Base-by-base conservation (phyloP, 768 basidiomycete species). In the Termitomyces sp. region DNA sequence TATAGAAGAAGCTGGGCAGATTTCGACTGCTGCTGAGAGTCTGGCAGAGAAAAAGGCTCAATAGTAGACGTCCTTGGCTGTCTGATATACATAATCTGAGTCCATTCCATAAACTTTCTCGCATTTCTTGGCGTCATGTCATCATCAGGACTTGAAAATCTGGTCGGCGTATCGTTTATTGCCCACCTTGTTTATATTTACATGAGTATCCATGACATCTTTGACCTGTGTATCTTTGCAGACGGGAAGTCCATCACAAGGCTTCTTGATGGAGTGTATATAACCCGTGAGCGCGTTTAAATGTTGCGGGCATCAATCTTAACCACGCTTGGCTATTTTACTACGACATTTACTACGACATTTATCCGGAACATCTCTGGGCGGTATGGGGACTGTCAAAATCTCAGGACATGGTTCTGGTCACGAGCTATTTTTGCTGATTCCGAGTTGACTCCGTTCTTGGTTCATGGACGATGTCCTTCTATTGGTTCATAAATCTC, bases 1-100 rank as follows among this genome's bases (percentile, higher is more conserved):
- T 75, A 68, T 77, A 80, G 72, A 73, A 67, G 61, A 71, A 61
- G 65, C 59, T 60, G 18, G 50, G 2, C 46, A 48, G 52, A 46
- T 57, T 49, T 56, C 62, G 10, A 65, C 59, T 57, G 14, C 47
- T 6, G 53, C 54, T 0, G 48, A 50, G 52, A 64, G 46, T 33
- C 30, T 57, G 16, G 44, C 53, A 30, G 66, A 67, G 55, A 69
- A 69, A 62, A 68, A 68, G 60, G 57, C 61, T 38, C 66, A 69
- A 35, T 66, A 63, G 53, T 61, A 61, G 60, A 60, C 35, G 44
- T 48, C 18, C 40, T 58, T 57, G 32, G 26, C 20, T 52, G 44
- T 32, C 41, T 33, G 38, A 32, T 23, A 43, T 40, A 38, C 38
- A 51, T 35, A 40, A 40, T 41, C 5, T 50, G 30, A 20, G 32